Evolutionary conservation across 2,329 filamentous ascomycete species (phyloP), one percentile per base, ranked within the genome.

Genomic region (Phaeomoniella chlamydospora): DNA sequence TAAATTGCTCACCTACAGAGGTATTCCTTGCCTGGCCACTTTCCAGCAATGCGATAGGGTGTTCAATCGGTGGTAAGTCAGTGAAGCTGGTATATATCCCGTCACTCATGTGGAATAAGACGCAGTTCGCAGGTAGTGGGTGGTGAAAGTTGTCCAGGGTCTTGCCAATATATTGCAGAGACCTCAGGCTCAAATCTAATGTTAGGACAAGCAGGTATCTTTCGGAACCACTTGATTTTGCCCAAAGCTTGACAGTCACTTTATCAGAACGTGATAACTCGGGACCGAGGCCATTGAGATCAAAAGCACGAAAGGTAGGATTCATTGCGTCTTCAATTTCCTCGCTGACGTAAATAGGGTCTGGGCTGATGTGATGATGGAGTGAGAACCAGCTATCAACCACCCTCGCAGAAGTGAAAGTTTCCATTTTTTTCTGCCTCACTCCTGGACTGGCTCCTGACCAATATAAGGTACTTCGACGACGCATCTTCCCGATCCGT

Each of bases 321-420:
- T 94, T 94, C 58, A 85, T 86, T n/a, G 82, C 77, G 49, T 76
- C 75, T 46, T 80, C 72, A 17, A 77, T 72, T 15, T 80, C 67
- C 58, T 96, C 88, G 50, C 86, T 94, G 48, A 94, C 73, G 54
- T 94, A 94, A n/a, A 94, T 61, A 0, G 88, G 86, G 12, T 84
- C 77, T 33, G 68, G 58, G 35, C 74, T 58, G 3, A 61, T 71
- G 1, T 72, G 62, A 32, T 77, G 72, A 55, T 94, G 87, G 35
- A 94, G 53, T 2, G 84, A 82, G 56, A 93, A 90, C 67, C 93
- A 94, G 12, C 79, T 77, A 58, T 94, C 81, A n/a, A 79, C 84
- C 58, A 90, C 77, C 35, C 74, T 70, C 46, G 68, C 72, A 36
- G 77, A 74, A 17, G 81, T 73, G 5, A 83, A 70, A 44, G 77